A percentile compares a stretch with the other conserved stretches of the same genome.
These are phyloP conservation scores for Amoebophrya sp. DNA, from an alignment of 169 alveolate species.

Conservation along the genomic window DNA sequence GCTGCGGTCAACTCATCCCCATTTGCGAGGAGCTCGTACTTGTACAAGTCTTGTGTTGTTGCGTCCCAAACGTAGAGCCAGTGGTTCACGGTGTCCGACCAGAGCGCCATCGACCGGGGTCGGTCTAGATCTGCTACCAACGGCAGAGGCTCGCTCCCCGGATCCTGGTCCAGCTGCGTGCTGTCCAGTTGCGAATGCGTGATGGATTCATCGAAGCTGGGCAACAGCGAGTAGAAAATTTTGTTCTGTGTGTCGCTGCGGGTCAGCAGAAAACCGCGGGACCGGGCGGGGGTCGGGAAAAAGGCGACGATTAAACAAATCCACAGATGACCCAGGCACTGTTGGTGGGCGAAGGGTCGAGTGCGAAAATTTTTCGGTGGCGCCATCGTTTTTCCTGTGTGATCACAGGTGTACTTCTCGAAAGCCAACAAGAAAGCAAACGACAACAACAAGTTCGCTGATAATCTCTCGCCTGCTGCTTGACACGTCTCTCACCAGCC, in stretches of 20 bases:
- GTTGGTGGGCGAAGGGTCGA: too few species aligned
- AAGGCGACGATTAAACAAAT: too few species aligned
- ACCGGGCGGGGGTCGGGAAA: too few species aligned
- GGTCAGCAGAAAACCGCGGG: background rate
- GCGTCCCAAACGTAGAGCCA: background rate
- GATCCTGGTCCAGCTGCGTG: background rate
- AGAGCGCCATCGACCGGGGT: background rate
- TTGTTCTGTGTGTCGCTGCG: background rate
- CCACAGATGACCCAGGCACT: too few species aligned
- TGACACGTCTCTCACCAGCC: too few species aligned
- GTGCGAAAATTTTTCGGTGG: too few species aligned
- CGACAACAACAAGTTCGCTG: too few species aligned
- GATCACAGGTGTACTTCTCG: too few species aligned
- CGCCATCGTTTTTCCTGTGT: too few species aligned
- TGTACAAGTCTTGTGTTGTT: background rate
- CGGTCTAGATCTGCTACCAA: background rate
- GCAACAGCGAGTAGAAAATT: background rate
- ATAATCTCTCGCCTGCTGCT: too few species aligned
- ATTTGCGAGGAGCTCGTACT: background rate
- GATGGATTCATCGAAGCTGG: background rate
- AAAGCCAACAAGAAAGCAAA: too few species aligned
- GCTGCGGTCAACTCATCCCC: background rate
- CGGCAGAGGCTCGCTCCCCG: background rate
- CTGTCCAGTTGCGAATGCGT: background rate
- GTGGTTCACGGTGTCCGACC: background rate